Evolutionary conservation across 2,329 filamentous ascomycete species (phyloP), one percentile per base, ranked within the genome.

Genomic region (Pseudocercospora pini-densiflorae): DNA sequence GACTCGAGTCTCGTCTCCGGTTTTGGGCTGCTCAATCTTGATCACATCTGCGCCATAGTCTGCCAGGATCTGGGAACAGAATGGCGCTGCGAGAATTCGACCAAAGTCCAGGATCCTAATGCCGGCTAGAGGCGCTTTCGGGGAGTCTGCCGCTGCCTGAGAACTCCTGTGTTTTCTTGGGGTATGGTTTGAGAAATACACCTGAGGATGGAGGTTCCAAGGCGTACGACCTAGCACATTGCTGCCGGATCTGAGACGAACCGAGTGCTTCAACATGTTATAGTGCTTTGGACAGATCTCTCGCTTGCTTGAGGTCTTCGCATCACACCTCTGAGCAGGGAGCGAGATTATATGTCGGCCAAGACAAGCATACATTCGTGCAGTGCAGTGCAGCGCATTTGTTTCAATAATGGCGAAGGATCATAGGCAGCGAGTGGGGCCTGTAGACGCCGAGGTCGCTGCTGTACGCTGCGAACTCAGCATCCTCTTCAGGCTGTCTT

Each of bases 31-130:
- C 59, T 82, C 81, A 55, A 80, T 70, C 69, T 81, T 81, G 63
- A 82, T 76, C 1, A 82, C 78, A 29, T 69, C 62, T 3, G 80
- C 81, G 0, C 80, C 79, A 64, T 81, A 81, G 57, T 82, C 81
- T 9, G 79, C 80, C 0, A 82, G 76, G 4, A 82, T 80, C 59
- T 81, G 79, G 5, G 68, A 69, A 45, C 70, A 72, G 63, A 70
- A 71, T n/a, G 68, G 70, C 10, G 68, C 70, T 16, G 70, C 70
- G 33, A 72, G 71, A 57, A 74, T 73, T 40, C 73, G 73, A 43
- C 68, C 65, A 62, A 74, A 72, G 62, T 74, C 73, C 5, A 74
- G 67, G 21, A 74, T 64, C 12, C 63, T 64, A 29, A 74, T 63
- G 33, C 72, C 70, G 31, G 63, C 54, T 5, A 74, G 64, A 3